Percentiles rank a stretch among this genome's conserved stretches.
Evolutionary conservation across 202 grass and related monocot species (phyloP).

Genomic region (Zizania palustris): DNA sequence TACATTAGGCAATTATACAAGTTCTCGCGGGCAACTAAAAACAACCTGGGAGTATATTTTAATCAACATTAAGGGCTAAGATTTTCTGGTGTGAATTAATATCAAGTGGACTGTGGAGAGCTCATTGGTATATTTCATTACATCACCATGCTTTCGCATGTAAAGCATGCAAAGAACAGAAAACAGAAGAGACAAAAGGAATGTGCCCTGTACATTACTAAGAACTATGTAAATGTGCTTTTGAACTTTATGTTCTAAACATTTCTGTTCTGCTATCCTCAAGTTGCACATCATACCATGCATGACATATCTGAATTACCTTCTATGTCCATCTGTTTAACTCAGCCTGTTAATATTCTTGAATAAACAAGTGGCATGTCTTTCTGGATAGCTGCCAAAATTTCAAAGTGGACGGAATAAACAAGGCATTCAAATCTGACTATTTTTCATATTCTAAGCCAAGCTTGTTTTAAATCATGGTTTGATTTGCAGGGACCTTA

Average conservation of each 20-base stretch:
- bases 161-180: background rate
- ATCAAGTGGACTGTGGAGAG: background rate
- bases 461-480: background rate
- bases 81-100: background rate
- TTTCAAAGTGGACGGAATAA: background rate
- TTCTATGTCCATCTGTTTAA: background rate
- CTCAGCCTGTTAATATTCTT: background rate
- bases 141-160: background rate
- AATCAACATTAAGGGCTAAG: too few species aligned
- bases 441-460: background rate
- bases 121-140: background rate
- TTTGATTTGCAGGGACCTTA: background rate
- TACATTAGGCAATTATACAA: too few species aligned
- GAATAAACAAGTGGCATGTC: background rate
- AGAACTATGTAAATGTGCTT: background rate
- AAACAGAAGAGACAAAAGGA: background rate
- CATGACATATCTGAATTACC: constrained; percentile 9
- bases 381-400: background rate
- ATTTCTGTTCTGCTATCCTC: background rate
- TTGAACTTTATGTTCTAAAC: background rate
- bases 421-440: background rate
- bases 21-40: too few species aligned
- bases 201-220: background rate
- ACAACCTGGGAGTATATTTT: too few species aligned
- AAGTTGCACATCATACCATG: background rate